Conservation (phyloP, 1,284 basidiomycete genomes). For the Lentinus polychrous region DNA sequence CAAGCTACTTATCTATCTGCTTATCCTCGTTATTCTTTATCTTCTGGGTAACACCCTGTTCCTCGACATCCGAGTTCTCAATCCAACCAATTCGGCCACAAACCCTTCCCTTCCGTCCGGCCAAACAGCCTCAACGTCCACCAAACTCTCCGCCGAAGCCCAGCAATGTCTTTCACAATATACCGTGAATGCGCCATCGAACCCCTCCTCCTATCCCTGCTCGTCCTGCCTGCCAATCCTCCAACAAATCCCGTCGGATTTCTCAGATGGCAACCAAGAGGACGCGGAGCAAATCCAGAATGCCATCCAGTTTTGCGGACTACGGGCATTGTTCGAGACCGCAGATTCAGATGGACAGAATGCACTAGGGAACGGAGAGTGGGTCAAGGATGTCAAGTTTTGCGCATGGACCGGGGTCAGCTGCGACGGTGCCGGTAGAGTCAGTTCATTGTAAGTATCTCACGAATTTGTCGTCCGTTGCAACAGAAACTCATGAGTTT, state of each 20-base stretch:
- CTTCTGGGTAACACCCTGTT: conserved; percentile 35
- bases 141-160: conserved; percentile 30
- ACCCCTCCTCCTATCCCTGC: conserved; percentile 41
- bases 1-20: conserved; percentile 24
- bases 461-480: too few species aligned
- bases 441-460: conserved; percentile 37
- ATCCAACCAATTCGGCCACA: conserved; percentile 12
- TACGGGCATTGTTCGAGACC: conserved; percentile 41
- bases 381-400: conserved; percentile 40
- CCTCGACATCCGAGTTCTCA: conserved; percentile 32
- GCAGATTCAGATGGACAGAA: conserved; percentile 33
- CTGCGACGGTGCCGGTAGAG: conserved; percentile 35
- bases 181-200: conserved; percentile 37
- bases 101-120: conserved; percentile 8
- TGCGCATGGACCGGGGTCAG: conserved; percentile 43
- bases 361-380: conserved; percentile 35
- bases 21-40: conserved; percentile 36
- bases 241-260: conserved; percentile 31
- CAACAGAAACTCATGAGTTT: not conserved
- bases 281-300: conserved; percentile 28
- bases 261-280: conserved; percentile 25
- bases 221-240: conserved; percentile 38
- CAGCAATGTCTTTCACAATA: conserved; percentile 43
- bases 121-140: conserved; percentile 17
- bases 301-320: conserved; percentile 43